Evolutionary conservation across 768 basidiomycete species (phyloP), one percentile per base, ranked within the genome.

Genomic region (Amanita jacksonii): DNA sequence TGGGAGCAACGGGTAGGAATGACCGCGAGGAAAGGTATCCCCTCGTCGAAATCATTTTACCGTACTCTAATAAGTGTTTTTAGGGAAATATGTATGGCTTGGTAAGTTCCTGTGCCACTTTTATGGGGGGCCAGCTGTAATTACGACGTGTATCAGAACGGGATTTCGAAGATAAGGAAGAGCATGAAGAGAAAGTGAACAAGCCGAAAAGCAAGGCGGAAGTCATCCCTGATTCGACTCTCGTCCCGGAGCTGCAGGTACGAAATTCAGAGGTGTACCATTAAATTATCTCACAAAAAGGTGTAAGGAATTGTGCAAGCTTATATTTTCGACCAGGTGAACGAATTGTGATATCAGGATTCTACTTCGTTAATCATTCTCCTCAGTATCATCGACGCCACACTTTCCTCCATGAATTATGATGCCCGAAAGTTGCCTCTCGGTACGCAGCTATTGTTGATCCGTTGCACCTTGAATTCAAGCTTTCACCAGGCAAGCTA

Each of bases 371-470:
- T 45, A 31, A 28, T 34, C 25, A 6, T 39, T 50, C n/a, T 33
- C 33, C 15, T 13, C 46, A 77, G 75, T 19, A 52, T 77, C 46
- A 73, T 79, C 18, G 67, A 73, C 38, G 74, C 73, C 0, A 65
- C 68, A 33, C 57, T 80, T 53, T 72, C 73, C 12, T 72, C 74
- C 4, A 77, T 80, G 74, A 78, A 79, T 49, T 80, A 80, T 48
- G 78, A 80, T 52, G 78, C 77, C 3, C 71, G 72, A 51, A 80
- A 79, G 51, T 65, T 79, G 18, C 78, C 78, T 12, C 68, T 79
- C 13, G 78, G 77, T 68, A 55, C 35, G 27, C 36, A 9, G 13
- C 8, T n/a, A 2, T 39, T 7, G 33, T 4, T 25, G 5, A 9
- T 12, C 15, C 25, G 20, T 15, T 40, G 38, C 5, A 41, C 15